These are phyloP conservation scores for Triticum urartu DNA, from an alignment of 176 grass and related monocot genomes.

Conservation along the genomic window DNA sequence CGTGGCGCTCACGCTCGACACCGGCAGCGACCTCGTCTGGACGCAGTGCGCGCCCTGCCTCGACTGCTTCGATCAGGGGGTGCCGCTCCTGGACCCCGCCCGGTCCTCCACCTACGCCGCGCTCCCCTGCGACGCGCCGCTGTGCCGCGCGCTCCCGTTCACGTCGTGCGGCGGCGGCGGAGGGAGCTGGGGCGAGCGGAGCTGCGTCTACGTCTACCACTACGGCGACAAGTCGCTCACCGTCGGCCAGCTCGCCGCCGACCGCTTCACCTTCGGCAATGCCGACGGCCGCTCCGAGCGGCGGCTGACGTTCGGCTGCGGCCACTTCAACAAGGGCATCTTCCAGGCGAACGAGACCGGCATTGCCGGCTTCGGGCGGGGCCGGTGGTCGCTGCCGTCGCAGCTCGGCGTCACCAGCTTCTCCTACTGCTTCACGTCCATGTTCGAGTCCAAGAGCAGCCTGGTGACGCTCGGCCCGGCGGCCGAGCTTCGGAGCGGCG, in stretches of 20 bases:
- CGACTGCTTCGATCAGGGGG: constrained; percentile 50
- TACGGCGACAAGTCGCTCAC: constrained; percentile 67
- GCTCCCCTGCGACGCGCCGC: constrained; percentile 46
- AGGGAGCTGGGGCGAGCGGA: neutral
- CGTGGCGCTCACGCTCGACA: constrained; percentile 71
- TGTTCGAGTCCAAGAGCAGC: constrained; percentile 62
- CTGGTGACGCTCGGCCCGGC: constrained; percentile 62
- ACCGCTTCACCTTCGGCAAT: constrained; percentile 50
- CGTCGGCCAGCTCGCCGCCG: constrained; percentile 49
- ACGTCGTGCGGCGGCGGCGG: constrained; percentile 33
- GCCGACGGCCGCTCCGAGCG: neutral
- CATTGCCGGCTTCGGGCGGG: constrained; percentile 73
- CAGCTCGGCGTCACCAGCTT: constrained; percentile 63
- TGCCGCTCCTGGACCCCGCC: constrained; percentile 51
- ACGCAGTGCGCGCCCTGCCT: constrained; percentile 79
- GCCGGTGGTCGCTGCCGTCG: constrained; percentile 40
- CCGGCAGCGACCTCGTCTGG: constrained; percentile 89
- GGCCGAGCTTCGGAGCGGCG: constrained; percentile 32
- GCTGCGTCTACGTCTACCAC: constrained; percentile 53
- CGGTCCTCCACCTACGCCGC: constrained; percentile 54
- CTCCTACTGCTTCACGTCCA: constrained; percentile 81
- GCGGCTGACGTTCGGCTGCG: constrained; percentile 69
- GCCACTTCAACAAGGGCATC: constrained; percentile 61
- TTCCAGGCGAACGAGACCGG: constrained; percentile 69
- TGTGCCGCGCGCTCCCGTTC: constrained; percentile 44